Evolutionary conservation across 495 filamentous ascomycete genomes (phyloP), one percentile per base, ranked within the genome.

Genomic region (Trichoderma gamsii): DNA sequence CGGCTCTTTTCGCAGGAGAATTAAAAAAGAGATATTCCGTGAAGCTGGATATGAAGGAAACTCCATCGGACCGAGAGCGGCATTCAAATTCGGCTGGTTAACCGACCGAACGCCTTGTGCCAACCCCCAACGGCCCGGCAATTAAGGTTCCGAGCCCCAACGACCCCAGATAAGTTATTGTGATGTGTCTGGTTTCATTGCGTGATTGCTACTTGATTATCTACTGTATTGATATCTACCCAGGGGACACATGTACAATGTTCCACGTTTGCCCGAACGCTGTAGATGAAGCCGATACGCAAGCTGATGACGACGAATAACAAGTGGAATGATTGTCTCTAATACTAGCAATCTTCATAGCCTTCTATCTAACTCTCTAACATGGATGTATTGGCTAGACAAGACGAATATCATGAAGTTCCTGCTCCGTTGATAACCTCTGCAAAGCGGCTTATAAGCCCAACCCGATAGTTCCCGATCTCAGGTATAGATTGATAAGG

Each of bases 1-100:
- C 13, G 12, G 56, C 25, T 61, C 29, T 25, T 61, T 3, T 61
- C 4, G 5, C 25, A 29, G 51, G 51, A 21, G 27, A 52, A 29
- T 61, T 29, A 18, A 61, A 18, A 61, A 7, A 61, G 56, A 11
- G 25, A 52, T 52, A 52, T 21, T 21, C 49, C 49, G 49, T 52
- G n/a, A 18, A 52, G 18, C 2, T 46, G n/a, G 25, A 52, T 18
- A 23, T 52, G 18, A 23, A 23, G n/a, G n/a, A 21, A 59, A n/a
- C 21, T 29, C 56, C 23, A 61, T 61, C 56, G 56, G 56, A 32
- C 56, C 56, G 56, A 61, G 56, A 61, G 11, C 23, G 8, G 35
- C 35, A 38, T 16, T 61, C 16, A 4, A 61, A 15, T 32, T 61
- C 56, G 25, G 25, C 8, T 61, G 56, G 9, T 61, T 32, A 61